These are phyloP conservation scores for Sonneratia caseolaris DNA, from an alignment of 345 rosid species.

Conservation along the genomic window DNA sequence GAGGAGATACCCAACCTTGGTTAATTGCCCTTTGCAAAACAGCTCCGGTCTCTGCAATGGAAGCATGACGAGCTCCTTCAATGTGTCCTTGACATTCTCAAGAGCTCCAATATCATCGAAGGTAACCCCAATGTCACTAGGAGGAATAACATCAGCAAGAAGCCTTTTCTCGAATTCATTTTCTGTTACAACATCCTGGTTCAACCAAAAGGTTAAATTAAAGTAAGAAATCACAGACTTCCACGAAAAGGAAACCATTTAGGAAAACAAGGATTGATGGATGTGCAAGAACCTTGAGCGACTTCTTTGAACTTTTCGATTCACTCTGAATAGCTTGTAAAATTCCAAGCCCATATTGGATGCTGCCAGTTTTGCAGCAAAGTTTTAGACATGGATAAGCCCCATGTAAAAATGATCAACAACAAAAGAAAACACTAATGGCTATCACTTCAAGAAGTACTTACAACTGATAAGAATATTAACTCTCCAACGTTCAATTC, in stretches of 20 bases:
- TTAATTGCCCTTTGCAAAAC: constrained; percentile 77
- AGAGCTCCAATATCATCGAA: constrained; percentile 93
- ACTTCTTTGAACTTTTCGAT: constrained; percentile 70
- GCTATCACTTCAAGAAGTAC: not conserved
- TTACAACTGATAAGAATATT: not conserved
- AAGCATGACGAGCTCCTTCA: constrained; percentile 89
- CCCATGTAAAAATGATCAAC: not conserved
- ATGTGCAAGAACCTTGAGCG: constrained; percentile 54
- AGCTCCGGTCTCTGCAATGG: constrained; percentile 85
- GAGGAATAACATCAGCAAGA: constrained; percentile 71
- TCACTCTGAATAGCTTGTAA: constrained; percentile 61
- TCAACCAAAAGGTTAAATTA: not conserved
- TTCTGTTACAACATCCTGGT: constrained; percentile 77
- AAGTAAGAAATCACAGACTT: not conserved
- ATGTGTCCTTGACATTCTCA: constrained; percentile 79
- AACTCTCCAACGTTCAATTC: not conserved
- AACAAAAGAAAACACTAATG: not conserved
- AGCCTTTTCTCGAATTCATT: constrained; percentile 81
- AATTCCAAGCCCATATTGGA: constrained; percentile 56
- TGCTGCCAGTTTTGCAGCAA: constrained; percentile 34
- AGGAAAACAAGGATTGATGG: constrained; percentile 6
- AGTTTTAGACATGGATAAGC: not conserved
- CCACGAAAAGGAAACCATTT: not conserved
- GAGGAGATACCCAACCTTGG: constrained; percentile 41
- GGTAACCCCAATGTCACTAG: constrained; percentile 76